Percentiles rank a stretch among this genome's conserved stretches.
Conservation (phyloP, 805 yeast species). For the Candida wancherniae region DNA sequence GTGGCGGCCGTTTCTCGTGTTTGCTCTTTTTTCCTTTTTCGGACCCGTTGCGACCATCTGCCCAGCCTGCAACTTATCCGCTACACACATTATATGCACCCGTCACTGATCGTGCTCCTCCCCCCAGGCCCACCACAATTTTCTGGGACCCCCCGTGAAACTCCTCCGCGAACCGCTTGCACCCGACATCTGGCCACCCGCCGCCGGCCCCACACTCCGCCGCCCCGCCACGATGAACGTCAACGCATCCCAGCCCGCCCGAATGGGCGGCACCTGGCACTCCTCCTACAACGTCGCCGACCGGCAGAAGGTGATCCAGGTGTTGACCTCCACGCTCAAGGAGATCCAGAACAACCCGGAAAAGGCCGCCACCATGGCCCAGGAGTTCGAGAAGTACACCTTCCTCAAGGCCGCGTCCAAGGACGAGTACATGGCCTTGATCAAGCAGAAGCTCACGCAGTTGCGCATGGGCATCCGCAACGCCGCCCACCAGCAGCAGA, state of each 20-base stretch:
- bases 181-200: neutral
- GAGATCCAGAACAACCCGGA: slow-evolving; percentile 35
- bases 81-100: too few relatives aligned
- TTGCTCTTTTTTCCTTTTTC: too few relatives aligned
- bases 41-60: too few relatives aligned
- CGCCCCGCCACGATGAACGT: slow-evolving; percentile 8
- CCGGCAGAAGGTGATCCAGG: slow-evolving; percentile 38
- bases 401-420: slow-evolving; percentile 54
- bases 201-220: neutral
- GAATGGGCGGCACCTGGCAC: slow-evolving; percentile 25
- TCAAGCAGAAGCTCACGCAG: slow-evolving; percentile 36
- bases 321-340: slow-evolving; percentile 32
- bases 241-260: slow-evolving; percentile 19
- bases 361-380: slow-evolving; percentile 47
- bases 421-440: slow-evolving; percentile 49
- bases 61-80: too few relatives aligned
- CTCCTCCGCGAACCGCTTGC: neutral
- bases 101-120: too few relatives aligned
- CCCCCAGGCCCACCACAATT: too few relatives aligned
- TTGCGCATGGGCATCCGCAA: slow-evolving; percentile 19
- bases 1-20: too few relatives aligned
- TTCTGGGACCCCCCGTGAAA: too few relatives aligned
- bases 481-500: slow-evolving; percentile 17
- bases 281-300: slow-evolving; percentile 23
- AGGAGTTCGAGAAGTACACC: slow-evolving; percentile 66